phyloP scores from a whole-genome alignment of 2,329 filamentous ascomycete species.

The Pyricularia grisea region DNA sequence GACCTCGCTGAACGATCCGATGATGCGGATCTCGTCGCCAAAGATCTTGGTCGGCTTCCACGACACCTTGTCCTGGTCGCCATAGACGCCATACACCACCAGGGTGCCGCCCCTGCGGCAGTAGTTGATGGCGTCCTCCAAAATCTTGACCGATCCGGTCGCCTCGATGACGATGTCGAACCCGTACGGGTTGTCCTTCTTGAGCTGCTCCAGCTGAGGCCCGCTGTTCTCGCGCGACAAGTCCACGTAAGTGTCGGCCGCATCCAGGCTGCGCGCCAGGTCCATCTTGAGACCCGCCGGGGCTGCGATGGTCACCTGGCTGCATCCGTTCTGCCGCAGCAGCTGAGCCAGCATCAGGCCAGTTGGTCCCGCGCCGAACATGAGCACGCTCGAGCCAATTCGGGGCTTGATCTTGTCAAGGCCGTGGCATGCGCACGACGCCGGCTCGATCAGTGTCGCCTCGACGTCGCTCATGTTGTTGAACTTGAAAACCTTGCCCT shows the following conservation, averaged over 20 bases:
- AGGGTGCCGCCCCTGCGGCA: constrained; percentile 62
- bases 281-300: constrained; percentile 63
- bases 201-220: constrained; percentile 52
- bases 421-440: constrained; percentile 62
- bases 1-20: constrained; percentile 65
- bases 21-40: constrained; percentile 59
- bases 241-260: constrained; percentile 44
- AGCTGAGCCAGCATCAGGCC: constrained; percentile 50
- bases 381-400: constrained; percentile 53
- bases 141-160: constrained; percentile 58
- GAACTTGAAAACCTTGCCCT: constrained; percentile 52
- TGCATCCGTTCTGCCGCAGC: constrained; percentile 24
- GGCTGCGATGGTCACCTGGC: constrained; percentile 60
- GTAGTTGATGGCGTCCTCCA: constrained; percentile 64
- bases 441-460: constrained; percentile 60
- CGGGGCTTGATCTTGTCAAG: constrained; percentile 59
- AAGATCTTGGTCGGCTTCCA: constrained; percentile 68
- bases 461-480: constrained; percentile 58
- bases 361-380: constrained; percentile 59
- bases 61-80: constrained; percentile 49
- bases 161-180: constrained; percentile 66
- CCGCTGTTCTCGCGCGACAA: constrained; percentile 44
- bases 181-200: constrained; percentile 57
- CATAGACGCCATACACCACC: constrained; percentile 39
- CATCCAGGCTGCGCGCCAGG: constrained; percentile 48